A percentile compares a stretch with the other conserved stretches of the same genome.
phyloP scores from a whole-genome alignment of 78 protist species.

The Chrysochromulina parva region DNA sequence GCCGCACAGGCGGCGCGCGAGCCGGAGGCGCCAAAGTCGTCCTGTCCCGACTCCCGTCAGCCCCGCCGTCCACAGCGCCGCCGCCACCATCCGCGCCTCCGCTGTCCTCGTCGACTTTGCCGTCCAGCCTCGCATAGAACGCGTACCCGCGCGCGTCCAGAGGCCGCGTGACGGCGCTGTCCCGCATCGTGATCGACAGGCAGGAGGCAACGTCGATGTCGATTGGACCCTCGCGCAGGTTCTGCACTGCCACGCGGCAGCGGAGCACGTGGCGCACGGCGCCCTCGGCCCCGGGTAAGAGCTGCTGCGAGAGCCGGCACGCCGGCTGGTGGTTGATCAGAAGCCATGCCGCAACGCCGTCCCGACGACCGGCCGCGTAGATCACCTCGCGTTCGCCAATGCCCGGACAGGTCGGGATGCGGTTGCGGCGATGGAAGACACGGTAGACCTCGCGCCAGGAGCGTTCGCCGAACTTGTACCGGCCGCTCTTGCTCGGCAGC shows the following conservation, averaged over 20 bases:
- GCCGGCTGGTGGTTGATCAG: neutral
- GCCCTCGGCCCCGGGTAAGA: neutral
- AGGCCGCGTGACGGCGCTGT: neutral
- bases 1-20: neutral
- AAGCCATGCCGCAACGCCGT: neutral
- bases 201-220: neutral
- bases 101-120: neutral
- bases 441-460: slow-evolving; percentile 10
- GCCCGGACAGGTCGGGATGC: neutral
- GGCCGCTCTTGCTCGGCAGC: neutral
- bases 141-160: neutral
- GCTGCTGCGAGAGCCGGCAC: neutral
- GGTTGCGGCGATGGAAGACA: neutral
- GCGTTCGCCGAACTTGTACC: neutral
- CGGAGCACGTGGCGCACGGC: neutral
- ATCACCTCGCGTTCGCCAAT: neutral
- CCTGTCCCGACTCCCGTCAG: no score
- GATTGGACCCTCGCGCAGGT: neutral
- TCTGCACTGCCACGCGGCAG: neutral
- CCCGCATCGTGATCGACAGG: neutral
- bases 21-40: neutral
- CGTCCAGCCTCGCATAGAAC: neutral
- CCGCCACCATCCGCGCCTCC: neutral
- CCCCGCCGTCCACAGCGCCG: neutral
- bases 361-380: neutral